Percentiles rank a stretch among this genome's conserved stretches.
These are phyloP conservation scores for Nicotiana tabacum DNA, from an alignment of 257 asterid species.

Conservation along the genomic window DNA sequence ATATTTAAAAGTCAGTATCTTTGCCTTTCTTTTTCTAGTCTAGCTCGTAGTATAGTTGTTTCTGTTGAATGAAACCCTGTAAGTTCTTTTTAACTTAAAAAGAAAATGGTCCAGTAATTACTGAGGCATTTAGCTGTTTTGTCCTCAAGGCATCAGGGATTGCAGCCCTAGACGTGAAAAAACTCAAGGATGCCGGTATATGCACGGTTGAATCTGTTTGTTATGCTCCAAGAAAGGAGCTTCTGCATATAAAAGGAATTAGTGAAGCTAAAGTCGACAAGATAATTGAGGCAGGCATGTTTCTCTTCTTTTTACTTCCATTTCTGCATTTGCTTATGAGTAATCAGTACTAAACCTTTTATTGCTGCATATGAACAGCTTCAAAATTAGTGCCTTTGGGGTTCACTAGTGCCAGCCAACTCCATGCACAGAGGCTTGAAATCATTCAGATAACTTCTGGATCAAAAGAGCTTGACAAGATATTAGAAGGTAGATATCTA, in stretches of 20 bases:
- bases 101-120: neutral
- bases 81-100: neutral
- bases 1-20: neutral
- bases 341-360: neutral
- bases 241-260: slow-evolving; percentile 84
- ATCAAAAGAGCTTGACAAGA: slow-evolving; percentile 88
- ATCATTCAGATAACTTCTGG: slow-evolving; percentile 94
- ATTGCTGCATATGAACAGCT: slow-evolving; percentile 46
- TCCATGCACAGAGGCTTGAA: slow-evolving; percentile 94
- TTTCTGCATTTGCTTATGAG: neutral
- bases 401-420: slow-evolving; percentile 81
- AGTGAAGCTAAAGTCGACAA: slow-evolving; percentile 98
- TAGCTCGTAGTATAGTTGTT: slow-evolving; percentile 2
- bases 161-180: slow-evolving; percentile 81
- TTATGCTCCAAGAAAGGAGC: slow-evolving; percentile 93
- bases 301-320: neutral
- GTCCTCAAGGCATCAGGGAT: slow-evolving; percentile 70
- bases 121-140: neutral
- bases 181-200: slow-evolving; percentile 88
- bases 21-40: neutral
- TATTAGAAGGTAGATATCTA: slow-evolving; percentile 64
- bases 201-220: slow-evolving; percentile 92
- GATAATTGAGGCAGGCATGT: slow-evolving; percentile 95
- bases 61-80: neutral
- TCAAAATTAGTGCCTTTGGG: slow-evolving; percentile 97